phyloP scores from a whole-genome alignment of 441 rosid genomes.

The Croton setiger region DNA sequence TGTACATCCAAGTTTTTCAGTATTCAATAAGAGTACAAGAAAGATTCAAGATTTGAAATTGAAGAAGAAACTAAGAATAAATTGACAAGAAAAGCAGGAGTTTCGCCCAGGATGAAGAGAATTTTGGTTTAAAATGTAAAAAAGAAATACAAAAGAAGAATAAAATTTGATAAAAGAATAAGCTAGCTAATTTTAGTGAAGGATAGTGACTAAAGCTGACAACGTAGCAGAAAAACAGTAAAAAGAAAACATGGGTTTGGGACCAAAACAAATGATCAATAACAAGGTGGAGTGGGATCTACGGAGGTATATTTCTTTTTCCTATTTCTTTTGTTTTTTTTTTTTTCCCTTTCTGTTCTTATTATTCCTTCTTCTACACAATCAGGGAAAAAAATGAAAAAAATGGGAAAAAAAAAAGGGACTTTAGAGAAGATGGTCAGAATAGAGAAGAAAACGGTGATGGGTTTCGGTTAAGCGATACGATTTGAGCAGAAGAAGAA shows the following conservation, averaged over 20 bases:
- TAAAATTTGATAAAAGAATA: conserved; percentile 5
- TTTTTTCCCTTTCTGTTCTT: not conserved
- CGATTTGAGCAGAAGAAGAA: conserved; percentile 23
- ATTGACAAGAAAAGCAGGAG: not conserved
- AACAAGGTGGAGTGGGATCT: conserved; percentile 2
- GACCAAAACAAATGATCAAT: conserved; percentile 13
- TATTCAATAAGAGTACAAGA: not conserved
- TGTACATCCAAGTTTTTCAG: not conserved
- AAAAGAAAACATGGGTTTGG: conserved; percentile 9
- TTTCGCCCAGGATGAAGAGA: conserved; percentile 4
- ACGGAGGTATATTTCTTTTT: not conserved
- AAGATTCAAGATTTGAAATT: conserved; percentile 13
- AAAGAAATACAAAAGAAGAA: not conserved
- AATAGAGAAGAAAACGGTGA: not conserved
- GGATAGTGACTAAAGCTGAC: conserved; percentile 8
- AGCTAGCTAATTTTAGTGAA: not conserved
- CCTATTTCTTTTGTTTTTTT: not conserved
- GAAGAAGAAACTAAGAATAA: conserved; percentile 14
- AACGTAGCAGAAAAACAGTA: conserved; percentile 7
- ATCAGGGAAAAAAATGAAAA: not conserved
- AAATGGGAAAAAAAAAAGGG: not conserved
- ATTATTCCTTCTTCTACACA: no score
- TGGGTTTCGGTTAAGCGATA: not conserved
- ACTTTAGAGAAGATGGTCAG: not conserved
- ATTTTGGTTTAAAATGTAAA: not conserved